Conservation (phyloP, 129 eudicot genomes). For the Tanacetum coccineum region DNA sequence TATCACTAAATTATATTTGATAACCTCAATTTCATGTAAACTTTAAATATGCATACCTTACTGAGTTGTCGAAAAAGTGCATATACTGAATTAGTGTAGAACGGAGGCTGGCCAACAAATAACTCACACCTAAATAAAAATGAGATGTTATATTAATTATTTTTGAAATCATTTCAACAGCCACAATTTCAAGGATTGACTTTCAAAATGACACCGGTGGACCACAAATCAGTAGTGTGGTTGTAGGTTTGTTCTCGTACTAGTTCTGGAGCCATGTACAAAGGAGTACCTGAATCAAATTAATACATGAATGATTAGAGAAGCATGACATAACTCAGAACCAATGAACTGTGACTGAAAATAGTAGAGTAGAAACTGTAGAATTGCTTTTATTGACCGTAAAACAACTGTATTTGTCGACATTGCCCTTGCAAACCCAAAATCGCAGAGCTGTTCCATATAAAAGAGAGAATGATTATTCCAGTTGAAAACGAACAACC, state of each 20-base stretch:
- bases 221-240: conserved; percentile 97
- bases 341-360: too few species aligned
- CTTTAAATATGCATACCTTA: conserved; percentile 77
- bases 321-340: conserved; percentile 9
- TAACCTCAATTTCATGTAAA: conserved; percentile 38
- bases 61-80: conserved; percentile 88
- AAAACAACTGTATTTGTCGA: too few species aligned
- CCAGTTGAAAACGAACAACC: too few species aligned
- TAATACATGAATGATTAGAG: conserved; percentile 14
- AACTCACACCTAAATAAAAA: conserved; percentile 73
- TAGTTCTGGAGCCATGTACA: conserved; percentile 99
- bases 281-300: conserved; percentile 71
- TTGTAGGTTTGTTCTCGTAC: conserved; percentile 98
- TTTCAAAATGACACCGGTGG: conserved; percentile 95
- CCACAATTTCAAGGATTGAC: conserved; percentile 24
- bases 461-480: too few species aligned
- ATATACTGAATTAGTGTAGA: conserved; percentile 95
- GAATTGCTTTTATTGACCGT: too few species aligned
- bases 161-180: background rate
- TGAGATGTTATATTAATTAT: background rate
- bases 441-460: too few species aligned
- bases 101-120: conserved; percentile 99
- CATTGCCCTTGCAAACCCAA: too few species aligned
- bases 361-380: too few species aligned
- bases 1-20: background rate